phyloP scores from a whole-genome alignment of 2,329 filamentous ascomycete species.

The Stenocarpella maydis region DNA sequence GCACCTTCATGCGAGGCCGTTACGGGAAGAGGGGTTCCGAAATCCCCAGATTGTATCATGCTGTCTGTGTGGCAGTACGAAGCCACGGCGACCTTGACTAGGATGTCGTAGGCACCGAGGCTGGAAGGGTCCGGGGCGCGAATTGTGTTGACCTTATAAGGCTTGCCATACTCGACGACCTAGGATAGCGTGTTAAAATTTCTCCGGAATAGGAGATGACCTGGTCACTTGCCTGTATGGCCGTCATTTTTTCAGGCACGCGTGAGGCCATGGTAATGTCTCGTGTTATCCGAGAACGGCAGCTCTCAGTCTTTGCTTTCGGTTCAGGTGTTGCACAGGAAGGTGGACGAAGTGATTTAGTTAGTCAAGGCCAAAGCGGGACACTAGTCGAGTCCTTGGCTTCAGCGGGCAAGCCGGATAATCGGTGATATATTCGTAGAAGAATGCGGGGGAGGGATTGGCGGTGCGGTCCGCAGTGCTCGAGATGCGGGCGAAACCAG shows the following conservation, averaged over 20 bases:
- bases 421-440: not conserved
- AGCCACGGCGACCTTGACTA: constrained; percentile 66
- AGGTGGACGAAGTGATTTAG: not conserved
- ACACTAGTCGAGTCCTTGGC: not conserved
- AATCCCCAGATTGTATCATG: constrained; percentile 61
- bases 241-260: constrained; percentile 29
- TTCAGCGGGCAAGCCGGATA: not conserved
- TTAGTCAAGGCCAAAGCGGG: not conserved
- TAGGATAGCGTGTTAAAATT: constrained; percentile 26
- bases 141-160: constrained; percentile 61
- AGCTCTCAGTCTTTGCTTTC: not conserved
- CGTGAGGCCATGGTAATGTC: not conserved
- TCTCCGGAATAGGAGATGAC: too few relatives aligned
- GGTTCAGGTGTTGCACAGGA: too few relatives aligned
- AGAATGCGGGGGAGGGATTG: not conserved
- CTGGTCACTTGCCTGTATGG: constrained; percentile 27
- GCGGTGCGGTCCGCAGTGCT: too few relatives aligned
- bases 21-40: constrained; percentile 57
- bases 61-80: constrained; percentile 70
- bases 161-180: constrained; percentile 56
- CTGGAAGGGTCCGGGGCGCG: constrained; percentile 57
- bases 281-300: not conserved
- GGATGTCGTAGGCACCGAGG: constrained; percentile 61
- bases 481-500: not conserved
- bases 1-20: constrained; percentile 66